Conservation (phyloP, 768 basidiomycete genomes). For the Pleurotus citrinopileatus region DNA sequence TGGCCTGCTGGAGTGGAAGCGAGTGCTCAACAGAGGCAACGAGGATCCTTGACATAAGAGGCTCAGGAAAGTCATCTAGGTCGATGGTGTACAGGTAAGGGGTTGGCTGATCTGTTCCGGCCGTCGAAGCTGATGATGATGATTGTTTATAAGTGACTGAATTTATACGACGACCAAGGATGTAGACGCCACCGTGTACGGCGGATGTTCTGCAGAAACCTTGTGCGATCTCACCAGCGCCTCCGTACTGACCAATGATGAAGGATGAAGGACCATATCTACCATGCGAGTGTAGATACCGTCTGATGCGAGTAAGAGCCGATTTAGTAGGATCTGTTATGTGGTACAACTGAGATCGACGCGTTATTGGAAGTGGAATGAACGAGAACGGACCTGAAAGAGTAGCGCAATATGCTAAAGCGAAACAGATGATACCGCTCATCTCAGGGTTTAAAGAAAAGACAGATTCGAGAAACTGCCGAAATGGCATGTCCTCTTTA, state of each 20-base stretch:
- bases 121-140: not conserved
- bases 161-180: constrained; percentile 54
- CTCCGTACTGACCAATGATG: constrained; percentile 94
- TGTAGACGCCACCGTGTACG: constrained; percentile 73
- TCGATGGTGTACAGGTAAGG: constrained; percentile 37
- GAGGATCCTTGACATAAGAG: constrained; percentile 51
- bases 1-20: constrained; percentile 24
- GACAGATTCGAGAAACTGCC: constrained; percentile 56
- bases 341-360: constrained; percentile 6
- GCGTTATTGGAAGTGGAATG: not conserved
- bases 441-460: constrained; percentile 64
- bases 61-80: constrained; percentile 61
- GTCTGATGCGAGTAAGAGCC: constrained; percentile 66
- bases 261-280: constrained; percentile 83
- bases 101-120: constrained; percentile 5
- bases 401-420: constrained; percentile 69
- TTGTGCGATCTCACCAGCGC: constrained; percentile 88
- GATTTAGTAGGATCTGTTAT: constrained; percentile 60
- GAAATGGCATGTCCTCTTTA: constrained; percentile 54
- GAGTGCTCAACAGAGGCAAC: constrained; percentile 44
- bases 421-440: constrained; percentile 65
- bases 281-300: constrained; percentile 76
- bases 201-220: constrained; percentile 89
- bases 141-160: constrained; percentile 18
- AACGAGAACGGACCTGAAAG: constrained; percentile 48